Base-by-base conservation (phyloP, 495 filamentous ascomycete genomes). In the Evernia prunastri region DNA sequence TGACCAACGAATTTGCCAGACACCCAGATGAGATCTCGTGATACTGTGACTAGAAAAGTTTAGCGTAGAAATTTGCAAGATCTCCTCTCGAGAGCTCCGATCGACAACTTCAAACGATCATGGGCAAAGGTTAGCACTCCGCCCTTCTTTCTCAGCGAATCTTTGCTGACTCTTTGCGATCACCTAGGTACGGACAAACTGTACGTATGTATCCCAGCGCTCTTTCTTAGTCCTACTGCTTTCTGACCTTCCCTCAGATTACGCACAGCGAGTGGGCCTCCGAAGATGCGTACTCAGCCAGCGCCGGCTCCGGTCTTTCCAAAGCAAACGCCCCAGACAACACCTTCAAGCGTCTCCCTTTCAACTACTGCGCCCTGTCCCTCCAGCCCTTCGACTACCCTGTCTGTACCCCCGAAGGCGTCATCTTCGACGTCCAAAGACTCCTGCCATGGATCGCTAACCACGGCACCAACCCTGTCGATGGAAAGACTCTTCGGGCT, bases 221-320 rank as follows among this genome's bases (percentile, higher is more conserved):
- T 37, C 59, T 60, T 27, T 47, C n/a, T 35, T 27, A 29, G 49
- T 31, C 47, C 33, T 31, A 40, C 35, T 47, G 18, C 31, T 58
- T 57, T 54, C 42, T 37, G 65, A 71, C 35, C 27, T 25, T 43
- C 29, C 6, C 56, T 45, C 65, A 88, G 82, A 96, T 97, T 71
- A 96, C 93, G 45, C 92, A 97, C 73, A 91, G 87, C 60, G 92
- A 97, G 79, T 97, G 92, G 92, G 87, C 90, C n/a, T 94, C 90
- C 17, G 84, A 86, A 40, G 90, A 96, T 73, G 88, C 89, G 58
- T 94, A 86, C 77, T 87, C 87, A 31, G 88, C 91, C 67, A 89
- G 82, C 68, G 83, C 80, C 37, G 89, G 90, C 72, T 82, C 89
- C 43, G 88, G 86, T 63, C 86, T 88, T 20, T 67, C 74, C 27